Percentiles rank a stretch among this genome's conserved stretches.
Evolutionary conservation across 805 yeast genomes (phyloP).

Genomic region (Spencermartinsiella europaea): DNA sequence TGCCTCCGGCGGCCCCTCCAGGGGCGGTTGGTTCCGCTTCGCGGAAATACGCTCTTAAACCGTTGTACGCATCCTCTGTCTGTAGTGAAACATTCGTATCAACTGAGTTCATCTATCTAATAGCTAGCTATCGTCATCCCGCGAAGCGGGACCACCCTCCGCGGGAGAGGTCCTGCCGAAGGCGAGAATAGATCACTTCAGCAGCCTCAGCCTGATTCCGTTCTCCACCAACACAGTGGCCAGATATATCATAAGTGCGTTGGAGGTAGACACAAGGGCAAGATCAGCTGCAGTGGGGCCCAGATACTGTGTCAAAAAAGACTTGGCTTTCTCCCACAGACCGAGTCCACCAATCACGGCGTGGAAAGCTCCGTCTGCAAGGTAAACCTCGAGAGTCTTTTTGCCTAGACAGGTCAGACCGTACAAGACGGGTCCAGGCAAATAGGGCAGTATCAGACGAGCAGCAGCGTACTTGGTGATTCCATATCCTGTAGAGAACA

Average conservation of each 20-base stretch:
- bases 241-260: conserved; percentile 17
- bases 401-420: conserved; percentile 26
- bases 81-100: too few relatives aligned
- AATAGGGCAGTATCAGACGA: conserved; percentile 21
- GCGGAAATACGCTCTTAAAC: too few relatives aligned
- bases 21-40: too few relatives aligned
- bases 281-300: conserved; percentile 18
- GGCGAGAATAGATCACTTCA: too few relatives aligned
- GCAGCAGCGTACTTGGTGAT: conserved; percentile 28
- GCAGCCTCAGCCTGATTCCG: conserved; percentile 13
- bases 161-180: too few relatives aligned
- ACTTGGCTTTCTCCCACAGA: conserved; percentile 6
- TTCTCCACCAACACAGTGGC: conserved; percentile 18
- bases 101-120: too few relatives aligned
- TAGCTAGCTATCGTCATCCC: too few relatives aligned
- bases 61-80: too few relatives aligned
- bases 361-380: conserved; percentile 23
- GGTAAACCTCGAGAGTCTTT: conserved; percentile 30
- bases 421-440: conserved; percentile 22
- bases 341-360: conserved; percentile 6
- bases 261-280: conserved; percentile 13
- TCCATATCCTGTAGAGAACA: conserved; percentile 30
- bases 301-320: conserved; percentile 10
- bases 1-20: too few relatives aligned
- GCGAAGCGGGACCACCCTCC: too few relatives aligned